Evolutionary conservation across 2,329 filamentous ascomycete genomes (phyloP), one percentile per base, ranked within the genome.

Genomic region (Verticillium tricorpus): DNA sequence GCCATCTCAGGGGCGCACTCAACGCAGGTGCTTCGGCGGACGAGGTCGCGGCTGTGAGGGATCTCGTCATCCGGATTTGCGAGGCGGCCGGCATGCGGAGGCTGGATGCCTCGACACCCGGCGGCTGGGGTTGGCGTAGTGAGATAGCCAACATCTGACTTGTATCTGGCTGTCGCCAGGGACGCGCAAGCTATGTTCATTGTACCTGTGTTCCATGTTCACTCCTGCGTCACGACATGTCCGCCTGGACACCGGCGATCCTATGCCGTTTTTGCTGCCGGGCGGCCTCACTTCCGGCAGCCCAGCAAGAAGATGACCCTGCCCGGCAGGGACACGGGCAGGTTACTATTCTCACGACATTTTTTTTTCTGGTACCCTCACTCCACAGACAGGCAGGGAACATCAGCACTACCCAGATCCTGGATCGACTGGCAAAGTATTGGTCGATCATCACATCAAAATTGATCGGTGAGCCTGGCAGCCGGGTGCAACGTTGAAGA

Each of bases 1-100:
- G 82, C 5, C 82, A 84, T 71, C 73, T 84, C 17, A 77, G 74
- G 65, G 81, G 81, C 3, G 79, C 80, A 1, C 65, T 83, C 31
- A 83, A 83, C 64, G 78, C 78, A 59, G 81, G 81, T 3, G 81
- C 80, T 37, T 78, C 77, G 1, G 71, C 77, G 28, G 79, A 79
- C 35, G 76, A 83, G 67, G 80, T 83, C 12, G 74, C 72, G 64
- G 81, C 81, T 3, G 80, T 84, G 25, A 74, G 80, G 60, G 73
- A 76, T 32, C 67, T 80, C 35, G 75, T 78, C 8, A 76, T 83
- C 19, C 69, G 73, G 59, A 77, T 83, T 59, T 83, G 80, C 67
- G 69, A 78, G 63, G 78, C 77, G 28, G 71, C 76, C 11, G 80
- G 80, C 37, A 83, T 83, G 81, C 72, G 60, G 62, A 73, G 68